Evolutionary conservation across 495 filamentous ascomycete genomes (phyloP), one percentile per base, ranked within the genome.

Genomic region (Penicillium flavigenum): DNA sequence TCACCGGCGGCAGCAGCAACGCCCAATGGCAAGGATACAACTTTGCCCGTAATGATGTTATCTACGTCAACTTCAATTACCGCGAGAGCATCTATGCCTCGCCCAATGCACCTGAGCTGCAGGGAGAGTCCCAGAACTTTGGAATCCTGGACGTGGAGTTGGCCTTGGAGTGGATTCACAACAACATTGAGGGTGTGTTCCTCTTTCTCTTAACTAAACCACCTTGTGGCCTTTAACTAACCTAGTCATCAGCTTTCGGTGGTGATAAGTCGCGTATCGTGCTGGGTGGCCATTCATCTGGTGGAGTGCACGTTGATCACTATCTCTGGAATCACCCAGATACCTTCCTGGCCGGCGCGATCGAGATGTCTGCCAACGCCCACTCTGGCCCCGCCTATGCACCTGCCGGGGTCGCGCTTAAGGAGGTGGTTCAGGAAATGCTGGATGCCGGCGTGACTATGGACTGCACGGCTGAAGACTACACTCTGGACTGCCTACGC

Each of bases 11-110:
- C 39, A 66, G 52, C 45, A 64, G 64, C 56, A 64, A 63, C n/a
- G 50, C 52, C 3, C 63, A 62, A 41, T 69, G 64, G 59, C 64
- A 69, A 56, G 66, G 67, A 3, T 51, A 49, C 19, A 67, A 67
- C 57, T 64, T 69, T 38, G 66, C 63, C n/a, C 58, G 60, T 45
- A 69, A 69, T 58, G 68, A 63, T 29, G 58, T 71, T 11, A 57
- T 71, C 36, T 64, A 67, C 41, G 66, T 71, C 22, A 71, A 63
- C 54, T 17, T 69, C 31, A 71, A 71, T 54, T 69, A 71, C 54
- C 68, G 68, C 34, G 64, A 66, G 53, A 61, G 57, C 22, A 39
- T 66, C 39, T 68, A 60, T 41, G 65, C 65, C 17, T 68, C 62
- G 39, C 65, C 65, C 26, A 59, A 63, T 46, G 60, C 65, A 16